A percentile compares a stretch with the other conserved stretches of the same genome.
Conservation (phyloP, 2,329 filamentous ascomycete species). For the Rutstroemia sp. region DNA sequence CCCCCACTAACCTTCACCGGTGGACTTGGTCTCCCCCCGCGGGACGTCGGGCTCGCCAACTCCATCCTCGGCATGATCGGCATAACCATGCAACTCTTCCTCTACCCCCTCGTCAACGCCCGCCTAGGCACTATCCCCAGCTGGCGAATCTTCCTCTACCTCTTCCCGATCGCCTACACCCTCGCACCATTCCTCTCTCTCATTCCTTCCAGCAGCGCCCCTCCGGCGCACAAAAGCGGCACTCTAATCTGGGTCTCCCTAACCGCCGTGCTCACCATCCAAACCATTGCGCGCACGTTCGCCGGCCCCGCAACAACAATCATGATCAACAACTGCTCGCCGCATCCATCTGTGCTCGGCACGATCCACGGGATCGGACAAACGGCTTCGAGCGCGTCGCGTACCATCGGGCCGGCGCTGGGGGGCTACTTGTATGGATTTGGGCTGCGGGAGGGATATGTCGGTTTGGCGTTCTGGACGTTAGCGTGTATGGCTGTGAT, state of each 20-base stretch:
- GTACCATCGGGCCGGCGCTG: constrained; percentile 53
- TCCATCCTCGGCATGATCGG: constrained; percentile 69
- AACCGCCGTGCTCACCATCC: constrained; percentile 44
- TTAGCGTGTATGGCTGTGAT: constrained; percentile 48
- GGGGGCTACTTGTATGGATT: constrained; percentile 54
- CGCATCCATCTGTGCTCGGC: constrained; percentile 50
- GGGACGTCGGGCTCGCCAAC: constrained; percentile 69
- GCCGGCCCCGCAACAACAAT: constrained; percentile 21
- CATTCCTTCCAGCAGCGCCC: constrained; percentile 40
- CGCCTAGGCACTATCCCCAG: constrained; percentile 60
- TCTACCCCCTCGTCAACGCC: constrained; percentile 62
- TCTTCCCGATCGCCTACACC: constrained; percentile 65
- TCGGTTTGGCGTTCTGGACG: constrained; percentile 38
- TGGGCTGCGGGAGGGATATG: constrained; percentile 47
- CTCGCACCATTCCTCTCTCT: constrained; percentile 64
- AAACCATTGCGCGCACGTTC: constrained; percentile 65
- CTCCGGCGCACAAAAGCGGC: constrained; percentile 26
- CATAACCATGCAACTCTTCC: constrained; percentile 62
- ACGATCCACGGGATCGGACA: constrained; percentile 52
- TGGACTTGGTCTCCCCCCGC: constrained; percentile 66
- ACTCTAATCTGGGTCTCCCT: constrained; percentile 22
- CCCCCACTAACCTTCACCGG: constrained; percentile 47
- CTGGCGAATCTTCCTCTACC: constrained; percentile 60
- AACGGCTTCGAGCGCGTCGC: constrained; percentile 49
- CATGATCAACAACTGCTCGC: constrained; percentile 47